A percentile compares a stretch with the other conserved stretches of the same genome.
Conservation (phyloP, 495 filamentous ascomycete genomes). For the Parmelia sp. region DNA sequence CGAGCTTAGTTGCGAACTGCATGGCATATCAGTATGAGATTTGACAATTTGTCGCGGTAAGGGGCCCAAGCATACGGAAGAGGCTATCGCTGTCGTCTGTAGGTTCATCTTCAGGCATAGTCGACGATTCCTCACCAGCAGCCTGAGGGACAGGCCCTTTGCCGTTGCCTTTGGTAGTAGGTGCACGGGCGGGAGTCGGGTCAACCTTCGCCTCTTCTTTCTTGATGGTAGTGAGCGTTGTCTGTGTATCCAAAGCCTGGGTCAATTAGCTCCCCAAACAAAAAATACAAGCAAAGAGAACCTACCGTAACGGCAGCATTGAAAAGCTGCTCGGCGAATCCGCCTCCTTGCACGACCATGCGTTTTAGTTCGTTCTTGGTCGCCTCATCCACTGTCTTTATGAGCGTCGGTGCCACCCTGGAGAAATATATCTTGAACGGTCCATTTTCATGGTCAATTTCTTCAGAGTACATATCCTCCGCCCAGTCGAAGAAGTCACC, state of each 20-base stretch:
- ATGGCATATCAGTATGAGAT: neutral
- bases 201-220: neutral
- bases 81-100: neutral
- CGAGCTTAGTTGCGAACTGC: neutral
- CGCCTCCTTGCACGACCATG: conserved; percentile 12
- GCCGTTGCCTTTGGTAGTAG: neutral
- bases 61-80: neutral
- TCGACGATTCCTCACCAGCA: neutral
- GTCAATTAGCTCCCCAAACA: neutral
- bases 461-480: conserved; percentile 20
- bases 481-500: conserved; percentile 20
- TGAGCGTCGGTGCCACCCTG: conserved; percentile 10
- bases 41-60: neutral
- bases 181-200: neutral
- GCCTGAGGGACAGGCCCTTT: neutral
- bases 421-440: conserved; percentile 19
- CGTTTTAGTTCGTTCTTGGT: neutral
- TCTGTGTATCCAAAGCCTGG: conserved; percentile 3
- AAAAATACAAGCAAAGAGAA: neutral
- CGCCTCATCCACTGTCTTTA: conserved; percentile 4
- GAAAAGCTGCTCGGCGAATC: conserved; percentile 14
- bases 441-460: conserved; percentile 14
- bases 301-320: conserved; percentile 13
- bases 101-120: neutral
- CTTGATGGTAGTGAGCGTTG: neutral